A percentile compares a stretch with the other conserved stretches of the same genome.
These are phyloP conservation scores for Cercospora sp. DNA, from an alignment of 2,329 filamentous ascomycete genomes.

Conservation along the genomic window DNA sequence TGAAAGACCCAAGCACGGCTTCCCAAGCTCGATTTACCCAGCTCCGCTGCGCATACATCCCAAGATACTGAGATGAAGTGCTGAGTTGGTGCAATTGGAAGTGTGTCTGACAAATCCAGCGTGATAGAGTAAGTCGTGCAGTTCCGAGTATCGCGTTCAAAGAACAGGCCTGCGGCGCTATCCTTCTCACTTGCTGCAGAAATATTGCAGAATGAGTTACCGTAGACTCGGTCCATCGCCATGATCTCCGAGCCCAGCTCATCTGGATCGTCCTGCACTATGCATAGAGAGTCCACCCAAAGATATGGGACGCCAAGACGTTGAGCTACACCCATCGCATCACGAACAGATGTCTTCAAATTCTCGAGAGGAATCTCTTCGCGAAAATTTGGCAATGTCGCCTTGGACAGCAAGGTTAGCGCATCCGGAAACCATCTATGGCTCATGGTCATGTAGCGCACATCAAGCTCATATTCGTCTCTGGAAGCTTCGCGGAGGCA, in stretches of 20 bases:
- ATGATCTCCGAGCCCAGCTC: slow-evolving; percentile 22
- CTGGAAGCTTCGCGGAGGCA: neutral
- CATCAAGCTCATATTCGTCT: neutral
- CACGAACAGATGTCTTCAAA: neutral
- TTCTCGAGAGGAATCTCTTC: neutral
- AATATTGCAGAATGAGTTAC: slow-evolving; percentile 8
- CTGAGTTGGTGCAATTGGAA: neutral
- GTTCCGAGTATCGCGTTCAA: neutral
- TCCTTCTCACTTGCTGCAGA: neutral
- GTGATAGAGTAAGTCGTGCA: neutral
- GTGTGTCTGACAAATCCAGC: neutral
- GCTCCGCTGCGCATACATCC: neutral
- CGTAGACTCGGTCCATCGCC: slow-evolving; percentile 16
- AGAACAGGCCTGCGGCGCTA: neutral
- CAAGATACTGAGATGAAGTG: neutral
- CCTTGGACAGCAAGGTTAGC: neutral
- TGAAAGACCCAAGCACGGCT: slow-evolving; percentile 15
- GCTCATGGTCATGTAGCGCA: slow-evolving; percentile 8
- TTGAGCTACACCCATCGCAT: neutral
- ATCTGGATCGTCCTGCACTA: slow-evolving; percentile 18
- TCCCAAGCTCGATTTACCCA: neutral
- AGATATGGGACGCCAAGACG: slow-evolving; percentile 3
- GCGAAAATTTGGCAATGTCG: neutral
- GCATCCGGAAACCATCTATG: neutral
- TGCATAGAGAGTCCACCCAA: slow-evolving; percentile 23